phyloP scores from a whole-genome alignment of 2,329 filamentous ascomycete genomes.

The Penicillium crustosum region DNA sequence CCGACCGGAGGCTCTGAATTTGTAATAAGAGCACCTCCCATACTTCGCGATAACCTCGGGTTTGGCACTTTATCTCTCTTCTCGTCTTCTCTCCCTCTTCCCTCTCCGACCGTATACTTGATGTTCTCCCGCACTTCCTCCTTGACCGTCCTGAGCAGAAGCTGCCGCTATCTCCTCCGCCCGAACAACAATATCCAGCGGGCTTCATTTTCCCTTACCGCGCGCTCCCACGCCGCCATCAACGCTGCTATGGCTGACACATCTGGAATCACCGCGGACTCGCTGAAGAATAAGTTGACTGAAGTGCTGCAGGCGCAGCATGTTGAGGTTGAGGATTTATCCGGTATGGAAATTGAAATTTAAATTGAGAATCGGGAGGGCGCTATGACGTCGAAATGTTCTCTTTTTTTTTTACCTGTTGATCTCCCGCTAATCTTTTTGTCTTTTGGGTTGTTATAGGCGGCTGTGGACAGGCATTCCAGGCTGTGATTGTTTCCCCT shows the following conservation, averaged over 20 bases:
- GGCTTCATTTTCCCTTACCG: conserved; percentile 36
- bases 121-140: conserved; percentile 42
- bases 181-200: conserved; percentile 24
- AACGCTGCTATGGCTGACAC: conserved; percentile 48
- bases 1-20: conserved; percentile 20
- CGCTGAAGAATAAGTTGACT: conserved; percentile 66
- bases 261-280: conserved; percentile 69
- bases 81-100: background rate
- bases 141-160: conserved; percentile 37
- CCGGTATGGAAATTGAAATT: conserved; percentile 59
- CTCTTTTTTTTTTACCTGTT: background rate
- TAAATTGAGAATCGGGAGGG: background rate
- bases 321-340: conserved; percentile 89
- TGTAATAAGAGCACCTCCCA: conserved; percentile 19
- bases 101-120: conserved; percentile 25
- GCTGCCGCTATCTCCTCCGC: conserved; percentile 41
- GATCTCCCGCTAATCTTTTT: conserved; percentile 3
- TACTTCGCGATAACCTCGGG: conserved; percentile 18
- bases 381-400: conserved; percentile 1
- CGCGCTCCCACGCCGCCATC: conserved; percentile 34
- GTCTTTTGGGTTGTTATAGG: conserved; percentile 45
- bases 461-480: conserved; percentile 69
- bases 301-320: conserved; percentile 71
- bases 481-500: conserved; percentile 68
- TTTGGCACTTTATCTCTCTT: conserved; percentile 1